Evolutionary conservation across 1,284 basidiomycete species (phyloP), one percentile per base, ranked within the genome.

Genomic region (Fomitopsis schrenkii): DNA sequence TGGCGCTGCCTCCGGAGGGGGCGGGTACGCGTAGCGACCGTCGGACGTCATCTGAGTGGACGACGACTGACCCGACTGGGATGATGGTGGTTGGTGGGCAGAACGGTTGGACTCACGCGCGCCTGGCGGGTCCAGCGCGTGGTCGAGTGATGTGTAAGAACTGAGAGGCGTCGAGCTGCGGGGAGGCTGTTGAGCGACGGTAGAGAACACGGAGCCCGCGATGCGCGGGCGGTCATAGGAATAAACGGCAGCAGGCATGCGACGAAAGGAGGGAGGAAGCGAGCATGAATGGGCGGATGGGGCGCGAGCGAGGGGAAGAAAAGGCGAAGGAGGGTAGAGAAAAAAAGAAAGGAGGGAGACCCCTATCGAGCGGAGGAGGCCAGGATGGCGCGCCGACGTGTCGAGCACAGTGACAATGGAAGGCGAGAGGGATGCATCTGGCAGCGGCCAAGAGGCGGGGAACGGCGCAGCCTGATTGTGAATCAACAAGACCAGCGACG

Each of bases 1-100:
- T 76, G 72, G 85, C 82, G 72, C 62, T 73, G 71, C 66, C 72
- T 61, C 76, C 73, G 64, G 77, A 72, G 62, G 77, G 75, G 62
- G 78, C 55, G 77, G 75, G 71, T 88, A 87, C 71, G 85, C 76
- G 68, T 85, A 85, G 64, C 84, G 77, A 44, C 80, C 76, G 72
- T 86, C 85, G 55, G 83, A 80, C 28, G 83, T 75, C 82, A 85
- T 83, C 41, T 67, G 66, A 5, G 71, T 54, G 40, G 62, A 57
- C 17, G 59, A 33, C n/a, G 63, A 36, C 38, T 61, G 58, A 60
- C 57, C 42, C 41, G 60, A 54, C 36, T 53, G 62, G n/a, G 67
- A 38, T 54, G 52, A 58, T 48, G 60, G 61, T 59, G 66, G 64
- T 59, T 61, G 62, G 62, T 64, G 56, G 42, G 57, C 52, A 53